Evolutionary conservation across 2,329 filamentous ascomycete genomes (phyloP).

Genomic region (Zalaria sp.): DNA sequence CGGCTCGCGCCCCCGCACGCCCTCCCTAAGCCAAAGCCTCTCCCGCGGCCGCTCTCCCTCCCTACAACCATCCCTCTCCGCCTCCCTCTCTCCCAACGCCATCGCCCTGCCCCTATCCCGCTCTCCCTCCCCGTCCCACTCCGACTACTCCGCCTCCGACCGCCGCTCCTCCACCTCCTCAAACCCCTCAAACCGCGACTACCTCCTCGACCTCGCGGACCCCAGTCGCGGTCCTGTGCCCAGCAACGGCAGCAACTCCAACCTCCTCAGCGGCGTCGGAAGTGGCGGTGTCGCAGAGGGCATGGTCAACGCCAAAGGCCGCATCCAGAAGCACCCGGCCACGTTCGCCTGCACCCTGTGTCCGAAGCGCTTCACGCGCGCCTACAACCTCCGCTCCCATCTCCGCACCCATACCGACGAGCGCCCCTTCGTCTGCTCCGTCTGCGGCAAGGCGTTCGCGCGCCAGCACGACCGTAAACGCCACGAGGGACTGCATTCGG

Average conservation of each 20-base stretch:
- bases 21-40: constrained; percentile 12
- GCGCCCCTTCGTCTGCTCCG: constrained; percentile 89
- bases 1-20: constrained; percentile 30
- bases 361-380: constrained; percentile 88
- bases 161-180: constrained; percentile 38
- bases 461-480: constrained; percentile 95
- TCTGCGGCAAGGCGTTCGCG: constrained; percentile 94
- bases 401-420: constrained; percentile 94
- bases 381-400: constrained; percentile 93
- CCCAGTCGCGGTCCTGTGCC: constrained; percentile 62
- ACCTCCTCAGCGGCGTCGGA: constrained; percentile 84
- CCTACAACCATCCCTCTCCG: constrained; percentile 12
- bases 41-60: constrained; percentile 21
- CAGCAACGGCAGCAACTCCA: constrained; percentile 43
- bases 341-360: constrained; percentile 92
- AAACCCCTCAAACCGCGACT: constrained; percentile 46
- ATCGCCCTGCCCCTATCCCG: constrained; percentile 24
- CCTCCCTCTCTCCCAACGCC: constrained; percentile 28
- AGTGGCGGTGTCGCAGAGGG: constrained; percentile 57
- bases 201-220: constrained; percentile 84
- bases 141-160: constrained; percentile 22
- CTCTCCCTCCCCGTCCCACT: constrained; percentile 30
- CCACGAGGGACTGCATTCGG: constrained; percentile 88
- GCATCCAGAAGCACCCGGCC: constrained; percentile 93
- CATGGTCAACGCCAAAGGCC: constrained; percentile 49